These are phyloP conservation scores for Ophiocytium majus DNA, from an alignment of 352 stramenopile species.

Conservation along the genomic window DNA sequence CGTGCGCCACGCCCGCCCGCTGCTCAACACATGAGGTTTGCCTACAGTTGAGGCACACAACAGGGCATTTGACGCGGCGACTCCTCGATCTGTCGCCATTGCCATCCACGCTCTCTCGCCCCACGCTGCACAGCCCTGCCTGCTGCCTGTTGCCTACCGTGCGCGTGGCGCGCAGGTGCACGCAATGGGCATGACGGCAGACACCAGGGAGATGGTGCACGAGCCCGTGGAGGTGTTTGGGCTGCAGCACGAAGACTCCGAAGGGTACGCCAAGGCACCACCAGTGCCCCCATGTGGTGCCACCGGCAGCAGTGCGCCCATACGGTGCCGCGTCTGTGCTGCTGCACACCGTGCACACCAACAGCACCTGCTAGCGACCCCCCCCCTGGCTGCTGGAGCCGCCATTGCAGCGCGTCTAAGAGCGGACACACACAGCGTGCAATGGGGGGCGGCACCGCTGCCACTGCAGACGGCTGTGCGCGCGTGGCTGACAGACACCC, in stretches of 20 bases:
- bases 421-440: not conserved
- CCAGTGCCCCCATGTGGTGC: not conserved
- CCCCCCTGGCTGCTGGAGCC: no score
- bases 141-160: not conserved
- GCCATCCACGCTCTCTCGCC: not conserved
- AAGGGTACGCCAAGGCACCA: not conserved
- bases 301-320: not conserved
- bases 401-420: no score
- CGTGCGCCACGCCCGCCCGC: not conserved
- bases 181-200: not conserved
- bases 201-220: slow-evolving; percentile 16
- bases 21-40: not conserved
- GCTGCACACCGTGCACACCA: not conserved
- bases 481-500: not conserved
- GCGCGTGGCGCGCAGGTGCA: not conserved
- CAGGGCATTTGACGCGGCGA: not conserved
- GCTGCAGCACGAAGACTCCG: not conserved
- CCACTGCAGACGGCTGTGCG: not conserved
- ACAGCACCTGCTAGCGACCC: not conserved
- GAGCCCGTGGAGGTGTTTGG: not conserved
- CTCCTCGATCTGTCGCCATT: not conserved
- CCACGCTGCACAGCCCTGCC: not conserved
- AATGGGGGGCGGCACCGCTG: not conserved
- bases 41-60: no score
- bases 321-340: not conserved